Conservation (phyloP, 1,139 yeast genomes). For the Taphrina deformans region DNA sequence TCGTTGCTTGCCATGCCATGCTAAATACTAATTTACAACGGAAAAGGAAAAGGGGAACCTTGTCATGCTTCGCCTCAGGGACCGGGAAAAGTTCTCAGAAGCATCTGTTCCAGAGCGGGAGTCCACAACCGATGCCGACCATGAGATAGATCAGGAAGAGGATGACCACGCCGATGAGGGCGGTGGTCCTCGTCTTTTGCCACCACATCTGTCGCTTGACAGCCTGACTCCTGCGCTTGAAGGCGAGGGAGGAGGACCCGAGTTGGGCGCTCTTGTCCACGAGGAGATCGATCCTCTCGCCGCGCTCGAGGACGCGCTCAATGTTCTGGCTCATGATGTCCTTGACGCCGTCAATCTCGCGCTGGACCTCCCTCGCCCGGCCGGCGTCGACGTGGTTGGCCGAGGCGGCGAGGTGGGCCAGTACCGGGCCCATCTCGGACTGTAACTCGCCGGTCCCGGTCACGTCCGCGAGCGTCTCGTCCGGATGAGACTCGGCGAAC, state of each 20-base stretch:
- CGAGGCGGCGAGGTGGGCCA: constrained; percentile 18
- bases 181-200: constrained; percentile 52
- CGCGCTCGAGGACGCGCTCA: constrained; percentile 63
- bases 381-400: not conserved
- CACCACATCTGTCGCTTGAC: constrained; percentile 69
- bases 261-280: constrained; percentile 80
- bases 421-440: constrained; percentile 30
- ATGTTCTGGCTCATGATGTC: constrained; percentile 48
- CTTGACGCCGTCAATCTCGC: constrained; percentile 48
- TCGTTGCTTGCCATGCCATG: not conserved
- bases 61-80: no score
- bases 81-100: not conserved
- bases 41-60: no score
- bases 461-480: constrained; percentile 31
- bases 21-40: not conserved
- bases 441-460: constrained; percentile 36
- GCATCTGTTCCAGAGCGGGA: constrained; percentile 25
- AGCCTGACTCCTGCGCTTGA: constrained; percentile 67
- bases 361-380: constrained; percentile 42
- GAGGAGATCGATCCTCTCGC: constrained; percentile 70
- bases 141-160: constrained; percentile 22
- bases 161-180: constrained; percentile 6
- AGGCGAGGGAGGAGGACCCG: constrained; percentile 66
- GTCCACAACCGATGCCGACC: constrained; percentile 27
- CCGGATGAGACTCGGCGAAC: constrained; percentile 39